Evolutionary conservation across 768 basidiomycete species (phyloP), one percentile per base, ranked within the genome.

Genomic region (Phylloporus sp.): DNA sequence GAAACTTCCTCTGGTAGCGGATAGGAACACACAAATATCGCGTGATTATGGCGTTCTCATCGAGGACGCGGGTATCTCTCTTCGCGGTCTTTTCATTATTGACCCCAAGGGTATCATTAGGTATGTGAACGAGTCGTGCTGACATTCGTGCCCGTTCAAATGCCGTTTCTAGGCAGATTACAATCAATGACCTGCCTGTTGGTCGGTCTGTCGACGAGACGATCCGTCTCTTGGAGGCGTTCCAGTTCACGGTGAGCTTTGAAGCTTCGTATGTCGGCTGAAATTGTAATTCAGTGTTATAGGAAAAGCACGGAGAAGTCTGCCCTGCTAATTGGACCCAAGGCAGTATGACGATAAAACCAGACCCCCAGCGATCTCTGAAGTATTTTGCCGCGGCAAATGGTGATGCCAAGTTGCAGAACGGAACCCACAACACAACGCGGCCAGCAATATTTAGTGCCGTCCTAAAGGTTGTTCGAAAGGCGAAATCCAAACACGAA

Each of bases 191-290:
- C 70, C 79, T 95, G 36, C 90, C 93, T 11, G 92, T 95, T 42
- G 94, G 94, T 18, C 88, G 94, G 48, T 93, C 91, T 3, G 93
- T 95, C 49, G 92, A 93, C 35, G 94, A 97, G 75, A 94, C 93
- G 2, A 59, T 94, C 47, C 87, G 94, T 52, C 82, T 97, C 44
- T 74, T 97, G 72, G 84, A 95, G 71, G 94, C 94, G 18, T 94
- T 95, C 86, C 92, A 95, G 65, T 92, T 88, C 70, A 83, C 82
- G 9, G 88, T 90, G 64, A 36, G 83, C 74, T 6, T 16, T 28
- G 35, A 9, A 15, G 7, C 1, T 29, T 43, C 39, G 27, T 45
- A 10, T 5, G 9, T 45, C 24, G 11, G 8, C 6, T 18, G 12
- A 6, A 10, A 4, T 38, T 5, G 4, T 52, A 2, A 62, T 27